These are phyloP conservation scores for Globisporangium splendens DNA, from an alignment of 352 stramenopile species.

Conservation along the genomic window DNA sequence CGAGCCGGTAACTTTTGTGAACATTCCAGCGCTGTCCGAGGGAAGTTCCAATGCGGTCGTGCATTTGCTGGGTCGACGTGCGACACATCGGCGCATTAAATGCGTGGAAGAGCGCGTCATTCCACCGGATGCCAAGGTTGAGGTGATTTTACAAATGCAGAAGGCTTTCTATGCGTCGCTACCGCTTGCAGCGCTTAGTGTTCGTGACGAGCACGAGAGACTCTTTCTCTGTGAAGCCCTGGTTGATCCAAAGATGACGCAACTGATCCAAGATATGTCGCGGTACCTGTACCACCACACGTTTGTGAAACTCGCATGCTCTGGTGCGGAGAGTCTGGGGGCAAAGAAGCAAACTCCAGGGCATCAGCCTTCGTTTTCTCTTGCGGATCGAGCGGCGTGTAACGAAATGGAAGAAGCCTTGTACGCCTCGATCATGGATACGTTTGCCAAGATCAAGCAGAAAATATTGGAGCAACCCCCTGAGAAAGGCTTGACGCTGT, in stretches of 20 bases:
- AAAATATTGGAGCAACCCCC: conserved; percentile 10
- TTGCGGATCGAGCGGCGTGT: too few species aligned
- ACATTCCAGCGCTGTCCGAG: conserved; percentile 23
- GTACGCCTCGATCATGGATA: conserved; percentile 36
- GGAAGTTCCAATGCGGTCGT: conserved; percentile 14
- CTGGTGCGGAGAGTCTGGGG: conserved; percentile 16
- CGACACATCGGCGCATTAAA: conserved; percentile 35
- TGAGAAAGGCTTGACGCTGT: conserved; percentile 28
- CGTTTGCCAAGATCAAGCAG: conserved; percentile 31
- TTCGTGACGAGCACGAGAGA: conserved; percentile 27
- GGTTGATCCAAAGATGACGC: conserved; percentile 19
- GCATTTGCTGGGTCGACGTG: conserved; percentile 29
- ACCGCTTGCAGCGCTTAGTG: conserved; percentile 38
- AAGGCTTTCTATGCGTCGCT: conserved; percentile 39
- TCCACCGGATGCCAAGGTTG: conserved; percentile 21
- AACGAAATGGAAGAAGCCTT: conserved; percentile 34
- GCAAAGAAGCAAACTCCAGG: conserved; percentile 1
- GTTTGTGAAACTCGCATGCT: conserved; percentile 33
- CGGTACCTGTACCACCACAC: conserved; percentile 43
- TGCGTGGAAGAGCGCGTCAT: conserved; percentile 40
- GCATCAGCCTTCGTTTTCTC: too few species aligned
- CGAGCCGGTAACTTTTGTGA: conserved; percentile 18
- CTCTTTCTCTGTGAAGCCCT: conserved; percentile 28
- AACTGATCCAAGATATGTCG: conserved; percentile 33
- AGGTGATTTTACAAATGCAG: conserved; percentile 43